Conservation (phyloP, 1,139 yeast genomes). For the Lodderomyces margitis region DNA sequence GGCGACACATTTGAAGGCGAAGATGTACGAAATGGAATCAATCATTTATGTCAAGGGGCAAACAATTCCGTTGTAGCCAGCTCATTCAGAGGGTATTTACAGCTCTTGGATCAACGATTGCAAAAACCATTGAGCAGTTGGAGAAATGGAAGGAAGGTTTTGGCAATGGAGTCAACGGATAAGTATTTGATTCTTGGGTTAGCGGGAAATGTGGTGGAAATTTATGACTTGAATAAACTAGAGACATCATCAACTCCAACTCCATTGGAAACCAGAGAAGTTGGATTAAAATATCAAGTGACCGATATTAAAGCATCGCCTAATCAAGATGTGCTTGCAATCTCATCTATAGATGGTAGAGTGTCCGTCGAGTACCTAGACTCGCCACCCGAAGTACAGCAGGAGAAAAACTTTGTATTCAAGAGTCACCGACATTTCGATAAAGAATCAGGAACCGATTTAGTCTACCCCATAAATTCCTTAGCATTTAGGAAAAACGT, state of each 20-base stretch:
- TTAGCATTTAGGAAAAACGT: slow-evolving; percentile 48
- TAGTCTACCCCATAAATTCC: slow-evolving; percentile 77
- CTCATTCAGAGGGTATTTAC: slow-evolving; percentile 53
- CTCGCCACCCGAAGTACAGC: slow-evolving; percentile 44
- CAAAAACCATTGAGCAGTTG: slow-evolving; percentile 14
- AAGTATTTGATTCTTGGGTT: slow-evolving; percentile 55
- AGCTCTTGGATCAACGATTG: slow-evolving; percentile 31
- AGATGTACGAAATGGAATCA: slow-evolving; percentile 27
- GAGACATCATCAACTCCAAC: slow-evolving; percentile 10
- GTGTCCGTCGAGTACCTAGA: slow-evolving; percentile 78
- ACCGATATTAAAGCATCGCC: slow-evolving; percentile 61
- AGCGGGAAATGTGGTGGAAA: slow-evolving; percentile 51
- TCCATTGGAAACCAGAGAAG: slow-evolving; percentile 57
- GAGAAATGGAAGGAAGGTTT: slow-evolving; percentile 47
- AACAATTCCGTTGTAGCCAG: slow-evolving; percentile 32
- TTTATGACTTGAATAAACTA: slow-evolving; percentile 56
- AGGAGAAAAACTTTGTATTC: slow-evolving; percentile 65
- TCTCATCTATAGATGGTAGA: slow-evolving; percentile 84
- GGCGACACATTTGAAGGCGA: slow-evolving; percentile 12
- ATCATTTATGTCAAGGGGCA: slow-evolving; percentile 29
- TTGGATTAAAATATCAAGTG: slow-evolving; percentile 74
- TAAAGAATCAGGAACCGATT: slow-evolving; percentile 46
- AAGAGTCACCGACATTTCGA: slow-evolving; percentile 67
- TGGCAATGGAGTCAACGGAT: slow-evolving; percentile 58
- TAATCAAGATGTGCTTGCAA: slow-evolving; percentile 60